Evolutionary conservation across 163 green algal species (phyloP).

Genomic region (Scenedesmus sp.): DNA sequence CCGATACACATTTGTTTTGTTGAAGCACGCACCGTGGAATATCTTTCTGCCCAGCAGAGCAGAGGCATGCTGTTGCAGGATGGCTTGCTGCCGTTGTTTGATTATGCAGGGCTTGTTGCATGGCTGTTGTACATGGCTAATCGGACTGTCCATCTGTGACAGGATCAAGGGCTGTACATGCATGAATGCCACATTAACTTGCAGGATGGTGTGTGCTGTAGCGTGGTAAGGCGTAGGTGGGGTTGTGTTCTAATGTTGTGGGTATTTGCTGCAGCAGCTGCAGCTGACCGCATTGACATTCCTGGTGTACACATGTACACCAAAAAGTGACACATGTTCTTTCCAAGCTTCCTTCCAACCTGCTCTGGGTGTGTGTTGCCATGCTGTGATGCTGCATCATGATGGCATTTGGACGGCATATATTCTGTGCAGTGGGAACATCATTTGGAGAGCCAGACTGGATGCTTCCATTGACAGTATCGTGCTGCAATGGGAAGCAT

Average conservation of each 20-base stretch:
- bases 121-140: background rate
- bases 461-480: too few species aligned
- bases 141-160: background rate
- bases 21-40: background rate
- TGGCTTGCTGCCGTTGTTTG: background rate
- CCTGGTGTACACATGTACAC: background rate
- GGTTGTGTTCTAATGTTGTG: background rate
- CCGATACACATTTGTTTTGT: too few species aligned
- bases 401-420: too few species aligned
- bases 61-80: background rate
- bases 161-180: background rate
- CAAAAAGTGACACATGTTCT: too few species aligned
- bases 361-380: too few species aligned
- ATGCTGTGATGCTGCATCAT: too few species aligned
- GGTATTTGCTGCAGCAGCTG: background rate
- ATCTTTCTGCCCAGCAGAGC: background rate
- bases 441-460: too few species aligned
- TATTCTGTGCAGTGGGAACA: too few species aligned
- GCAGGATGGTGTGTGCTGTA: background rate
- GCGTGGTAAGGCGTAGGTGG: background rate
- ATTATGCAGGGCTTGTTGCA: background rate
- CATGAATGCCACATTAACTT: background rate
- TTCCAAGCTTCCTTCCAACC: too few species aligned
- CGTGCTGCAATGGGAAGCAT: too few species aligned
- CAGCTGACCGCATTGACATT: background rate